phyloP scores from a whole-genome alignment of 202 grass and related monocot species.

The Alloteropsis angusta region DNA sequence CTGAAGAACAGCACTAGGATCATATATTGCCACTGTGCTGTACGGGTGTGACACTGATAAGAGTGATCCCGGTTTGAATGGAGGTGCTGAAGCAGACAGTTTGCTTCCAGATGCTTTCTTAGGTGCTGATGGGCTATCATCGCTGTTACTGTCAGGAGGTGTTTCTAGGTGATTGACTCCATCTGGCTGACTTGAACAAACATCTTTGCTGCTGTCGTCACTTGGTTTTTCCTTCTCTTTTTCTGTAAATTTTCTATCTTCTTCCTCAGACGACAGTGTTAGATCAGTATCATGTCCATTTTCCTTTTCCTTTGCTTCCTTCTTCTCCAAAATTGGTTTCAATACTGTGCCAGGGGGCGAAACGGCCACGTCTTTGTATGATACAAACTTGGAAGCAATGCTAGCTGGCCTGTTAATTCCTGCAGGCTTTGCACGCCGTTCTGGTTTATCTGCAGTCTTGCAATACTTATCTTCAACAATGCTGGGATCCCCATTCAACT shows the following conservation, averaged over 20 bases:
- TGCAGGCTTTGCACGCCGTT: conserved; percentile 23
- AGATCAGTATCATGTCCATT: conserved; percentile 29
- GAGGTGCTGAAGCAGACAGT: conserved; percentile 93
- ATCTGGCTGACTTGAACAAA: conserved; percentile 36
- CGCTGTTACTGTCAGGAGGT: conserved; percentile 39
- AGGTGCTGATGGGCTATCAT: conserved; percentile 33
- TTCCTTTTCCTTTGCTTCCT: conserved; percentile 44
- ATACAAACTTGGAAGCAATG: conserved; percentile 74
- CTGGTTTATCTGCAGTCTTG: conserved; percentile 16
- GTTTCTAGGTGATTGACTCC: conserved; percentile 23
- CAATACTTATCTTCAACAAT: conserved; percentile 30
- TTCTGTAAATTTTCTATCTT: conserved; percentile 45
- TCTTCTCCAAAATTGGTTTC: conserved; percentile 60
- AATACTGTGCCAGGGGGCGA: conserved; percentile 78
- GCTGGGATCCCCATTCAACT: conserved; percentile 30
- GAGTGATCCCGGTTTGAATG: conserved; percentile 82
- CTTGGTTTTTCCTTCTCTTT: conserved; percentile 39
- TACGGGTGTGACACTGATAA: conserved; percentile 68
- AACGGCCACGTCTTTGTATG: conserved; percentile 95
- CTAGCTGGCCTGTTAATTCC: conserved; percentile 34
- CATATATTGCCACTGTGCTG: conserved; percentile 61
- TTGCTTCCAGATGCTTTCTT: conserved; percentile 81
- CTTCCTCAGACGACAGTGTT: conserved; percentile 33
- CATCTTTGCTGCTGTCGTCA: conserved; percentile 42
- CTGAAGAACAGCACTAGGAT: conserved; percentile 50